Conservation (phyloP, 257 asterid species). For the Primulina tabacum region DNA sequence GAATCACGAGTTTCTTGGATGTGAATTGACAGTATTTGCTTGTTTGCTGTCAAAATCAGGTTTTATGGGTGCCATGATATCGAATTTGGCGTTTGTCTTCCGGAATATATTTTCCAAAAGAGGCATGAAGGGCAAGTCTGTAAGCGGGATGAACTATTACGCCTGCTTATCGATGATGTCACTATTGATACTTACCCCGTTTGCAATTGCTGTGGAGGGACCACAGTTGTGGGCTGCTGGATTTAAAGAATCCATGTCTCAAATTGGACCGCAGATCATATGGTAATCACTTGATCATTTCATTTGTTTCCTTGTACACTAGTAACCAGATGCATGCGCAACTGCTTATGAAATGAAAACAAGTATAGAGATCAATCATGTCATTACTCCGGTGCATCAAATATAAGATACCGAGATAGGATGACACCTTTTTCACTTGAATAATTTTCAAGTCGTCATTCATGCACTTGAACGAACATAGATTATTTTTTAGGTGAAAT, state of each 20-base stretch:
- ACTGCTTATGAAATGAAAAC: not conserved
- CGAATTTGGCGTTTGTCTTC: slow-evolving; percentile 93
- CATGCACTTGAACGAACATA: not conserved
- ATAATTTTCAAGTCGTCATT: not conserved
- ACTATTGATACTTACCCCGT: slow-evolving; percentile 79
- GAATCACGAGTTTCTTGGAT: slow-evolving; percentile 11
- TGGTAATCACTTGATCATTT: slow-evolving; percentile 54
- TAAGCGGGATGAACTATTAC: slow-evolving; percentile 96
- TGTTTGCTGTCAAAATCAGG: slow-evolving; percentile 69
- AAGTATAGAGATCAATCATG: not conserved
- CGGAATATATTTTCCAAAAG: slow-evolving; percentile 93
- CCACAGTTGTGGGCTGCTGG: slow-evolving; percentile 90
- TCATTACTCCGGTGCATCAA: not conserved
- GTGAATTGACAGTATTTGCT: slow-evolving; percentile 26
- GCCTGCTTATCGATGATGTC: slow-evolving; percentile 89
- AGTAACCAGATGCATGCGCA: not conserved
- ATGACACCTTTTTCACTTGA: not conserved
- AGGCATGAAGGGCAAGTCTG: slow-evolving; percentile 97
- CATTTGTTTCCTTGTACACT: slow-evolving; percentile 20
- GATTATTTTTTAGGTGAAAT: not conserved
- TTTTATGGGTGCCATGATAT: slow-evolving; percentile 98
- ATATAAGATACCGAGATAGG: not conserved
- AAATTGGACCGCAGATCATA: slow-evolving; percentile 82
- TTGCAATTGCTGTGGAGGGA: slow-evolving; percentile 98
- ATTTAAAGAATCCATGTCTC: slow-evolving; percentile 52